Percentiles rank a stretch among this genome's conserved stretches.
Evolutionary conservation across 2,329 filamentous ascomycete genomes (phyloP).

Genomic region (Rachicladosporium sp.): DNA sequence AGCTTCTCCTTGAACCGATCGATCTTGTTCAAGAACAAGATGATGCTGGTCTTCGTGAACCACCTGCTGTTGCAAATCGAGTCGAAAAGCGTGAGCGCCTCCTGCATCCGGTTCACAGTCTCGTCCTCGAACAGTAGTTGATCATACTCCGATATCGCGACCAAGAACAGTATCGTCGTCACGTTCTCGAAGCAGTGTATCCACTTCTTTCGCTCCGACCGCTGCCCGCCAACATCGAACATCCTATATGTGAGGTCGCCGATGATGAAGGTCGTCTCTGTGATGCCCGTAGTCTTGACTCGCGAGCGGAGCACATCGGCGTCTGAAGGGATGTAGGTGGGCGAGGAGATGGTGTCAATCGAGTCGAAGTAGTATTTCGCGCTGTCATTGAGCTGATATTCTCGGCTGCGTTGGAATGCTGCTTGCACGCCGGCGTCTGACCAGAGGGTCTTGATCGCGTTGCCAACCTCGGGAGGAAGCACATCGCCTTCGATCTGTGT

Average conservation of each 20-base stretch:
- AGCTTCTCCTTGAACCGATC: conserved; percentile 66
- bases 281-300: conserved; percentile 97
- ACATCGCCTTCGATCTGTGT: conserved; percentile 93
- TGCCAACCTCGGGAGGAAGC: conserved; percentile 81
- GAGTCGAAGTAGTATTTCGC: conserved; percentile 98
- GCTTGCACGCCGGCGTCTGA: conserved; percentile 85
- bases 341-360: conserved; percentile 76
- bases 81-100: conserved; percentile 58
- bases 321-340: conserved; percentile 89
- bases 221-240: conserved; percentile 94
- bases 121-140: conserved; percentile 93
- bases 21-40: conserved; percentile 65
- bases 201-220: conserved; percentile 98
- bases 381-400: conserved; percentile 94
- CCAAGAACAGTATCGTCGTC: conserved; percentile 89
- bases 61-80: conserved; percentile 61
- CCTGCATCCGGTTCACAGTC: conserved; percentile 64
- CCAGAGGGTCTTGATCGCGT: conserved; percentile 85
- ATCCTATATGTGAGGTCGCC: conserved; percentile 90
- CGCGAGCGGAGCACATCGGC: conserved; percentile 90
- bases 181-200: conserved; percentile 99
- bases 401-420: conserved; percentile 88
- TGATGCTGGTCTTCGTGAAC: conserved; percentile 62
- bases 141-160: conserved; percentile 95
- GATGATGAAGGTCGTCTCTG: conserved; percentile 91